These are phyloP conservation scores for Tetrahymena borealis DNA, from an alignment of 73 alveolate genomes.

Conservation along the genomic window DNA sequence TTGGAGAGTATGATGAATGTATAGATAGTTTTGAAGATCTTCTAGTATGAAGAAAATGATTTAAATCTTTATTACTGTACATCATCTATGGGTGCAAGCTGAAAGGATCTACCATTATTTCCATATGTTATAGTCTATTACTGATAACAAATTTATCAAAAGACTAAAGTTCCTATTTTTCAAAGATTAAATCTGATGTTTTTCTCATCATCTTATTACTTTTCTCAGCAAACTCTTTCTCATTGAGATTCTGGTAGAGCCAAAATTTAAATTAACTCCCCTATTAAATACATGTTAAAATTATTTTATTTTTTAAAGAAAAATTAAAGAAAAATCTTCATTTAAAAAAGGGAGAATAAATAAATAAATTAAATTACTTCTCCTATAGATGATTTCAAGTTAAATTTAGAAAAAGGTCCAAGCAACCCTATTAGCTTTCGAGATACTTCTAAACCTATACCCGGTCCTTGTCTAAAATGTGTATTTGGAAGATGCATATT, in stretches of 20 bases:
- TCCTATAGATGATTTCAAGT: not conserved
- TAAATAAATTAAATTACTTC: too few relatives aligned
- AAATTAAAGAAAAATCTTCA: too few relatives aligned
- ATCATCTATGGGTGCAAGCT: not conserved
- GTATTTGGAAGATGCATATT: not conserved
- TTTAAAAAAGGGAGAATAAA: too few relatives aligned
- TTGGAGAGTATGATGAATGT: not conserved
- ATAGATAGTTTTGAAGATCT: not conserved
- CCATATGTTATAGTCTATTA: not conserved
- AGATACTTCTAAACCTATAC: not conserved
- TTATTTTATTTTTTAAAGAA: too few relatives aligned
- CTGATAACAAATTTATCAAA: not conserved
- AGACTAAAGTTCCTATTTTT: not conserved
- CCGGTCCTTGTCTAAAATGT: not conserved
- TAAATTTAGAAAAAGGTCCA: not conserved
- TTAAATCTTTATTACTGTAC: not conserved
- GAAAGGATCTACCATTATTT: not conserved
- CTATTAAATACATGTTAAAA: too few relatives aligned
- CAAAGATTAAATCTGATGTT: not conserved
- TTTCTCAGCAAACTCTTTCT: not conserved
- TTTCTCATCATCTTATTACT: not conserved
- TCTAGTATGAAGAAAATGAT: not conserved
- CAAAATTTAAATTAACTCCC: not conserved
- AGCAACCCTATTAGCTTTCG: not conserved
- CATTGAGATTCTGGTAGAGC: not conserved